Base-by-base conservation (phyloP, 108 stramenopile genomes). In the Cyclotella kingstonii region DNA sequence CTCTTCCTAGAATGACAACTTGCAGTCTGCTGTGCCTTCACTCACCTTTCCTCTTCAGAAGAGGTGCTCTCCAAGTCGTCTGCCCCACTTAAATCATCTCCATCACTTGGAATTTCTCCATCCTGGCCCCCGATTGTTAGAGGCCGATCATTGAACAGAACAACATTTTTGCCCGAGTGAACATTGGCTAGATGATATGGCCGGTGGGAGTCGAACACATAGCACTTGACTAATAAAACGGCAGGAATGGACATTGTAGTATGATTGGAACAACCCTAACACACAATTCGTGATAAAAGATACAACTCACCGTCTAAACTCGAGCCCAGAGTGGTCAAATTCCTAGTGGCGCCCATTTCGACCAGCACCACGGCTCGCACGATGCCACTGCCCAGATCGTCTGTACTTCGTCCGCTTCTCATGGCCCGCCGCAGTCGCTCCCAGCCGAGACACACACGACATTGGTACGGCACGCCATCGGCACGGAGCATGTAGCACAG, bases 111-210 rank as follows among this genome's bases (percentile, higher is more conserved):
- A 17, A 73, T 59, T 21, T 86, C 85, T 23, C 49, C 72, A 26
- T 76, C 68, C 19, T 63, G 58, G 21, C 49, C 49, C 28, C 49
- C 49, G n/a, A 50, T 50, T 5, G 18, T 50, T 11, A 73, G 52
- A 22, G 81, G 78, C 25, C 73, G 67, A 18, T 79, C 78, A 71
- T 89, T 85, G 48, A 93, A 89, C 22, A 91, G 53, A 19, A 89
- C 88, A 21, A 93, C 64, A 52, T 80, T 68, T 21, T 75, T 63
- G 5, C 70, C 79, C 0, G 83, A 74, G 48, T 93, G 80, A 12
- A 93, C 53, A 61, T 93, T 93, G 22, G 86, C 85, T 46, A 93
- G 68, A 68, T 93, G 91, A 12, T 87, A 75, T 0, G 87, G 87
- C 14, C 85, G 67, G 47, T 84, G 86, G 26, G 82, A 81, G 56